Evolutionary conservation across 768 basidiomycete genomes (phyloP), one percentile per base, ranked within the genome.

Genomic region (Boletus rubescentipes): DNA sequence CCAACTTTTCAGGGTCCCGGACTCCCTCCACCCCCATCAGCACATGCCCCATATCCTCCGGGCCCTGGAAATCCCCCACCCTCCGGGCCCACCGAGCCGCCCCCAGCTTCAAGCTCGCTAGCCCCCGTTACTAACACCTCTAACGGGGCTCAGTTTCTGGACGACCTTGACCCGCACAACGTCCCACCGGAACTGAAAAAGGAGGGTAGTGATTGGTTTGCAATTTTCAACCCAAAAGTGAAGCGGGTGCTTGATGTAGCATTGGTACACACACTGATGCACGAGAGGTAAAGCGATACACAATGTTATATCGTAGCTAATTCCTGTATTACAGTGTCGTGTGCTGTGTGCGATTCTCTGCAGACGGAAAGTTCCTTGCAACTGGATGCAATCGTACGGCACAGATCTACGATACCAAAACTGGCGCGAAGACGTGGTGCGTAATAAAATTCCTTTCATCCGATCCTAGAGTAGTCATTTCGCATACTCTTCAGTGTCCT

Each of bases 321-420:
- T 42, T 41, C 26, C 11, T 40, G 23, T 44, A 30, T 14, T 21
- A 54, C 58, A 88, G 87, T 54, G 88, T 89, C 21, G 87, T 89
- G 9, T 91, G 95, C 63, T 97, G 94, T 65, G 93, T 97, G 26
- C 82, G 89, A 54, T 96, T 97, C 74, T 96, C 93, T 47, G 90
- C 92, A 14, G 94, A 98, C 70, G 93, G 95, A 26, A 93, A 91
- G 69, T 86, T 79, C 56, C 82, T 98, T 31, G 96, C 96, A 30
- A 98, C 96, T 5, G 96, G 96, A 12, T 98, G 95, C 73, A 98
- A 98, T 73, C 81, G 92, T 38, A 92, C 93, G 0, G 93, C 94
- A 18, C 94, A 97, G 71, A 94, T 98, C 52, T 98, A 91, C 68
- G 93, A 98, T 67, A 89, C 89, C 26, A 89, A 89, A 73, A 88